A percentile compares a stretch with the other conserved stretches of the same genome.
phyloP scores from a whole-genome alignment of 2,329 filamentous ascomycete species.

The Verticillium longisporum region DNA sequence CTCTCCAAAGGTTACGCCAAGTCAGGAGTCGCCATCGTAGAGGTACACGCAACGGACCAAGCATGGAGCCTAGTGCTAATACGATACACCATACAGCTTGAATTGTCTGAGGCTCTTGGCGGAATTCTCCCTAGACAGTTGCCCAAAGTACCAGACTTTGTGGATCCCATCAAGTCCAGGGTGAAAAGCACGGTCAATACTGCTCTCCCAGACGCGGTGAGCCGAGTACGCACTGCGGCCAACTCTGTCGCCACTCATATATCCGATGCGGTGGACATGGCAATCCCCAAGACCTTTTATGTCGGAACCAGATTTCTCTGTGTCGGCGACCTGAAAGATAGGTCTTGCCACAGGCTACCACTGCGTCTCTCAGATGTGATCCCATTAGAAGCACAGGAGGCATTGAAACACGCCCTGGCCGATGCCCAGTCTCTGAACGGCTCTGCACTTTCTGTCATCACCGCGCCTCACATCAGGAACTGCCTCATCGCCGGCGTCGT shows the following conservation, averaged over 20 bases:
- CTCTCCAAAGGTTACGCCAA: not conserved
- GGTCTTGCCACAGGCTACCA: slow-evolving; percentile 1
- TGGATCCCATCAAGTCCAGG: not conserved
- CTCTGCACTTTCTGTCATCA: not conserved
- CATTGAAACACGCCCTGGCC: not conserved
- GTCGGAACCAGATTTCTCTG: not conserved
- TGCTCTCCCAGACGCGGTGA: not conserved
- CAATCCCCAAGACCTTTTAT: not conserved
- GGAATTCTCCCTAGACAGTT: not conserved
- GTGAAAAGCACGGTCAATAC: not conserved
- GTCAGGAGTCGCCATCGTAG: not conserved
- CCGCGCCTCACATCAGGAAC: not conserved
- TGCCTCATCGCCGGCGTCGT: not conserved
- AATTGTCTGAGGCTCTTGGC: not conserved
- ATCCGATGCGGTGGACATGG: not conserved
- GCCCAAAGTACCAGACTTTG: not conserved
- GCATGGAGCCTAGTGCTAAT: not conserved
- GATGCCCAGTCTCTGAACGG: not conserved
- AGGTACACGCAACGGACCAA: not conserved
- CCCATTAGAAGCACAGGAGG: not conserved
- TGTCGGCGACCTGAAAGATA: slow-evolving; percentile 1
- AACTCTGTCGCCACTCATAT: not conserved
- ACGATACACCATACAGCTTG: not conserved
- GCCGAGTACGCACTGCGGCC: not conserved
- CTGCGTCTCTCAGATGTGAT: not conserved